Percentiles rank a stretch among this genome's conserved stretches.
Evolutionary conservation across 2,329 filamentous ascomycete genomes (phyloP).

Genomic region (Exophiala viscosa): DNA sequence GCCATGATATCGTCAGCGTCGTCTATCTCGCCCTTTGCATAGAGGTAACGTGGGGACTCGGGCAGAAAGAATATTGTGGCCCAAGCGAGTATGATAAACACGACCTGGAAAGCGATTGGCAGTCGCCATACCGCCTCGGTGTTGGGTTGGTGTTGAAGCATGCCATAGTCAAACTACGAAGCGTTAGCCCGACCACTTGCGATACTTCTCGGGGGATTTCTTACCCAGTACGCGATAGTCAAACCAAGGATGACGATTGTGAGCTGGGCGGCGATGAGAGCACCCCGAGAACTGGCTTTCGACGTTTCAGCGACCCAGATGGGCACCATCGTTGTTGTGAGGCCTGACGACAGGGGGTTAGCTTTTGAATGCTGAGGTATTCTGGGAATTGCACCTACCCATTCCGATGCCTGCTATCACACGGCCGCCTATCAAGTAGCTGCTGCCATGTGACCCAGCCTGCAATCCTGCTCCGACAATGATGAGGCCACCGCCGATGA

Average conservation of each 20-base stretch:
- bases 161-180: constrained; percentile 19
- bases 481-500: constrained; percentile 55
- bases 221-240: not conserved
- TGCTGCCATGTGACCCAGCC: constrained; percentile 18
- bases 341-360: not conserved
- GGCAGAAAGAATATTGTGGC: constrained; percentile 36
- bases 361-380: too few species aligned
- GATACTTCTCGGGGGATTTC: not conserved
- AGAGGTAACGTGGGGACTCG: constrained; percentile 34
- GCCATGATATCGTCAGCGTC: constrained; percentile 19
- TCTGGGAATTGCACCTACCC: constrained; percentile 1
- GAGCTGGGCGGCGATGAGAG: constrained; percentile 19
- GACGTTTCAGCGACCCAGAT: constrained; percentile 19
- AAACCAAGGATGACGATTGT: constrained; percentile 7
- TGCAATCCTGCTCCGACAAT: constrained; percentile 40
- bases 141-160: constrained; percentile 12
- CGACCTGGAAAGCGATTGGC: constrained; percentile 47
- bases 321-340: constrained; percentile 14
- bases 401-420: constrained; percentile 21
- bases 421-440: constrained; percentile 27
- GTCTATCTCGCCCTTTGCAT: constrained; percentile 10
- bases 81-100: constrained; percentile 41
- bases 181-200: not conserved
- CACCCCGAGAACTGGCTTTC: constrained; percentile 13
- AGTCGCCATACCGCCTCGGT: constrained; percentile 36